Percentiles rank a stretch among this genome's conserved stretches.
Evolutionary conservation across 73 alveolate species (phyloP).

Genomic region (Blepharisma stoltei): DNA sequence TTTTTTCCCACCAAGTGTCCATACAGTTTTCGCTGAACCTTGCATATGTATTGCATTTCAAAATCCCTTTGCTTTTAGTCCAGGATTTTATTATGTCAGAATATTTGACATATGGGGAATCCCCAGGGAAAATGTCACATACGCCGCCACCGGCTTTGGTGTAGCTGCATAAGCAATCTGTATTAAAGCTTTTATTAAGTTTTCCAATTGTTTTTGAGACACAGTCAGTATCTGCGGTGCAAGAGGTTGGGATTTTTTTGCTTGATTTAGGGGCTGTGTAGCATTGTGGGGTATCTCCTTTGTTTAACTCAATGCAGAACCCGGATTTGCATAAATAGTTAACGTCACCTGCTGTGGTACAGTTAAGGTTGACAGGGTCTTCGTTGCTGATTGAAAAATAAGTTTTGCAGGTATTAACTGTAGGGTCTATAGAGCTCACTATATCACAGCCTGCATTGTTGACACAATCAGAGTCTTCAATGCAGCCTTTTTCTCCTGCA

Average conservation of each 20-base stretch:
- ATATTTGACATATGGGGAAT: neutral
- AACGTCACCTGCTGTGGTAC: neutral
- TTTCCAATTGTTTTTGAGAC: slow-evolving; percentile 14
- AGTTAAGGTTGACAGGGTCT: neutral
- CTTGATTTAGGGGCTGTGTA: slow-evolving; percentile 10
- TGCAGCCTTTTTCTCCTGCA: neutral
- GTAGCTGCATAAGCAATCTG: neutral
- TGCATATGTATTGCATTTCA: slow-evolving; percentile 26
- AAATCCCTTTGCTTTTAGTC: neutral
- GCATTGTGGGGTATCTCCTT: neutral
- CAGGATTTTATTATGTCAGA: neutral
- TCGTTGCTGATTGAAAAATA: slow-evolving; percentile 1
- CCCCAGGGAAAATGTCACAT: slow-evolving; percentile 21
- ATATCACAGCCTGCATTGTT: slow-evolving; percentile 23
- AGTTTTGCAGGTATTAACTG: neutral
- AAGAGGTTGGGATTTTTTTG: neutral
- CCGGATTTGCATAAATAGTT: slow-evolving; percentile 24
- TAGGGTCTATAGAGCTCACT: neutral
- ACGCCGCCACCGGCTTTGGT: neutral
- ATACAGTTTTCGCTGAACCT: neutral
- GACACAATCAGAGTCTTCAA: slow-evolving; percentile 21
- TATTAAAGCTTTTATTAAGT: neutral
- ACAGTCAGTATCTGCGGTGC: neutral
- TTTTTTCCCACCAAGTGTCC: neutral
- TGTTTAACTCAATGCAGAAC: neutral